Base-by-base conservation (phyloP, 1,284 basidiomycete species). In the Austroboletus niveus region DNA sequence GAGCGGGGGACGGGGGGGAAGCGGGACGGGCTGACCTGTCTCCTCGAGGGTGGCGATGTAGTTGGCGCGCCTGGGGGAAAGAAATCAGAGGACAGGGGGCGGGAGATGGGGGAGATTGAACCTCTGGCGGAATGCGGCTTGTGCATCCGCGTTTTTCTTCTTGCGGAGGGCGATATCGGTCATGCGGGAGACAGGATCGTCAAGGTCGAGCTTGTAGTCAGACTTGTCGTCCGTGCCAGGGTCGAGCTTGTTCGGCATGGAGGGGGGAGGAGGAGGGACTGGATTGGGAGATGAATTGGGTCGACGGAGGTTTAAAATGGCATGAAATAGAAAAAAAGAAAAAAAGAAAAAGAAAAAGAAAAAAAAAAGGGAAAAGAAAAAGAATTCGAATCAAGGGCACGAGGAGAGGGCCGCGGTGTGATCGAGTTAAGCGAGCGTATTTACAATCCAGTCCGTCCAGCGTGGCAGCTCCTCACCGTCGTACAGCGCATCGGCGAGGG, bases 11-110 rank as follows among this genome's bases (percentile, higher is more conserved):
- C 48, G 31, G 40, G 42, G 48, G 52, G 56, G 60, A 51, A 56
- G 52, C 14, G 53, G 49, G 44, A 30, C 50, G 56, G 64, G 57
- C 69, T 73, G 64, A 87, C 88, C 88, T 75, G 89, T 89, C 70
- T 89, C 89, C 69, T 92, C 89, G 57, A 92, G 79, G n/a, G 88
- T 91, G 43, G 87, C 82, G 65, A 92, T 92, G 68, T 92, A 92
- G 70, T 88, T 90, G 47, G 87, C 86, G 58, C 89, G 78, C 62
- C 89, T 75, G 40, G 80, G 60, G 82, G 51, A 87, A 66, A 74
- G 75, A 15, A 57, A 69, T 66, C 53, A 65, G 64, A 50, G 41
- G 53, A 45, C 20, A 32, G 47, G 36, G 45, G 48, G 45, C 17
- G 44, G 36, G 43, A 11, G 42, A 4, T 8, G 24, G 15, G 22